These are phyloP conservation scores for Xylaria sp. DNA, from an alignment of 2,329 filamentous ascomycete species.

Conservation along the genomic window DNA sequence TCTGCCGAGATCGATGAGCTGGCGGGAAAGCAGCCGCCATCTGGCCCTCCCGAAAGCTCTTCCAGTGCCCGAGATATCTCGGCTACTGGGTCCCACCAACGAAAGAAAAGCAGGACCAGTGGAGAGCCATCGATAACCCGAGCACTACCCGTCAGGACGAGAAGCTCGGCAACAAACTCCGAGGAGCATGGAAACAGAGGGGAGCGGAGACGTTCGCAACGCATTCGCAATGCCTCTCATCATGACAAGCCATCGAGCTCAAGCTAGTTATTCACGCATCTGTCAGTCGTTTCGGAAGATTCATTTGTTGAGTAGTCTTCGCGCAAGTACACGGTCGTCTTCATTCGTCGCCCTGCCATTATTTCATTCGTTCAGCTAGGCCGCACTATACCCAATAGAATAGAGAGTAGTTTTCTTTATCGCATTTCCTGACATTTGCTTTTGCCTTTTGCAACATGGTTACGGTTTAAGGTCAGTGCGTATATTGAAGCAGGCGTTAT, in stretches of 20 bases:
- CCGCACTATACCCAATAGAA: slow-evolving; percentile 10
- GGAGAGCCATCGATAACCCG: neutral
- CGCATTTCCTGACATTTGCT: neutral
- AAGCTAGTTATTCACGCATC: neutral
- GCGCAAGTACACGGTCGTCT: neutral
- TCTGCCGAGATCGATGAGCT: slow-evolving; percentile 39
- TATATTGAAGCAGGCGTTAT: neutral
- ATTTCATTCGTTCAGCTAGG: neutral
- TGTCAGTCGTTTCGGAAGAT: neutral
- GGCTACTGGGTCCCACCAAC: neutral
- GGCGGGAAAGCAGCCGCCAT: neutral
- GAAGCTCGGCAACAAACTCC: neutral
- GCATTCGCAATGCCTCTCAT: neutral
- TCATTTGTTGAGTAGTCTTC: neutral
- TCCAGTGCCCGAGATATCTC: neutral
- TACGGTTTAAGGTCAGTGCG: neutral
- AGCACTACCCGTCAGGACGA: neutral
- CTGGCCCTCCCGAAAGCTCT: neutral
- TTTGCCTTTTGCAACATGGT: neutral
- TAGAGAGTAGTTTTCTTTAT: neutral
- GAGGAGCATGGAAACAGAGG: neutral
- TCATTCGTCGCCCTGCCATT: neutral
- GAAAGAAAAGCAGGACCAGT: slow-evolving; percentile 11
- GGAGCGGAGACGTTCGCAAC: slow-evolving; percentile 3
- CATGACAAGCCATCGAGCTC: neutral